phyloP scores from a whole-genome alignment of 257 asterid genomes.

The Primulina huaijiensis region DNA sequence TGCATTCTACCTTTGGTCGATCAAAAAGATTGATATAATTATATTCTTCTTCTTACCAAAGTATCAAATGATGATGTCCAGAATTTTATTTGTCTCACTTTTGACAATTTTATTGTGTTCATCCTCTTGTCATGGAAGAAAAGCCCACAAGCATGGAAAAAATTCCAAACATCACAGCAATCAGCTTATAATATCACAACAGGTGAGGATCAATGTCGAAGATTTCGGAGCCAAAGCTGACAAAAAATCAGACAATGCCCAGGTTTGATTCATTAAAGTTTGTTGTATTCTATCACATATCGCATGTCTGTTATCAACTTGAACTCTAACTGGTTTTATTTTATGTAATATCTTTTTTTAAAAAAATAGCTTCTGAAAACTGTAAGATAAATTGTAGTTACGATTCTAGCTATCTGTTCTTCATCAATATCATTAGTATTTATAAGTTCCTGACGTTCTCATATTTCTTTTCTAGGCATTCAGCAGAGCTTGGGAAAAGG shows the following conservation, averaged over 20 bases:
- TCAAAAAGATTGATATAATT: too few species aligned
- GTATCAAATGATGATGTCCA: neutral
- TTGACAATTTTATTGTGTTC: neutral
- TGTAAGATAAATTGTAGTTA: slow-evolving; percentile 24
- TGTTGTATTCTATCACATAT: neutral
- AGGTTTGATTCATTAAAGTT: slow-evolving; percentile 36
- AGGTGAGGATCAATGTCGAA: slow-evolving; percentile 39
- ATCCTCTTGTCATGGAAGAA: neutral
- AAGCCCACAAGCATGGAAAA: neutral
- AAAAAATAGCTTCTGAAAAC: neutral
- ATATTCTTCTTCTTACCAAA: neutral
- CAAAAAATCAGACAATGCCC: slow-evolving; percentile 51
- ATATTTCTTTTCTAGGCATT: slow-evolving; percentile 53
- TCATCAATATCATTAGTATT: neutral
- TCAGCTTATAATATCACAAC: neutral
- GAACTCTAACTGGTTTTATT: neutral
- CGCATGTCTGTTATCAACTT: neutral
- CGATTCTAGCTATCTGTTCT: slow-evolving; percentile 3
- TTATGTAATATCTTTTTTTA: neutral
- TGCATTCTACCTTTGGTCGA: neutral
- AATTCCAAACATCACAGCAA: neutral
- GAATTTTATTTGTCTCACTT: neutral
- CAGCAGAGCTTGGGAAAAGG: slow-evolving; percentile 61
- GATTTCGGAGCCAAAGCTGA: slow-evolving; percentile 77
- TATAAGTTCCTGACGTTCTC: neutral